phyloP scores from a whole-genome alignment of 805 yeast genomes.

The Spathaspora gorwiae region DNA sequence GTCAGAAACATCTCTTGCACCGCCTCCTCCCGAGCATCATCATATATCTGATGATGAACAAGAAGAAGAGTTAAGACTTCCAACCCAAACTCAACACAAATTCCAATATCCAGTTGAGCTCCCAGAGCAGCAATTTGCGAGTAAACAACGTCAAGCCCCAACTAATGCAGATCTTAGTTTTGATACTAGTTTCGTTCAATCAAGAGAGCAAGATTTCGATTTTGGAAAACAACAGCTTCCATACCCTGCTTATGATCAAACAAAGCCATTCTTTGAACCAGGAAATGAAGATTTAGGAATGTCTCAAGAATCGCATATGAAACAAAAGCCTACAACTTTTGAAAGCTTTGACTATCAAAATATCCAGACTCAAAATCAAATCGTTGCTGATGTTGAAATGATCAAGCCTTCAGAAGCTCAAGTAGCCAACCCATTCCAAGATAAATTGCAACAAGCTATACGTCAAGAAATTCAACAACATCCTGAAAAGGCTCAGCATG shows the following conservation, averaged over 20 bases:
- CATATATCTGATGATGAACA: constrained; percentile 19
- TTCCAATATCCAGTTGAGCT: constrained; percentile 25
- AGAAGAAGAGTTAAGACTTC: constrained; percentile 18
- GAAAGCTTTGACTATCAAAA: constrained; percentile 11
- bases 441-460: constrained; percentile 2
- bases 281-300: not conserved
- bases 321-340: constrained; percentile 4
- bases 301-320: not conserved
- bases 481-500: constrained; percentile 15
- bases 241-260: not conserved
- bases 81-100: constrained; percentile 24
- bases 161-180: constrained; percentile 7
- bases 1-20: not conserved
- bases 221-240: not conserved
- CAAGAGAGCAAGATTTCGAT: constrained; percentile 2
- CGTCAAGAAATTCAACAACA: constrained; percentile 4
- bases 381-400: constrained; percentile 2
- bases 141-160: constrained; percentile 13
- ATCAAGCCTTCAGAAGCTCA: not conserved
- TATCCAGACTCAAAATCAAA: constrained; percentile 12
- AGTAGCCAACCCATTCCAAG: constrained; percentile 5
- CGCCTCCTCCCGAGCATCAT: not conserved
- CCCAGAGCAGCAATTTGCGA: constrained; percentile 16
- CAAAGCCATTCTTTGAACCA: not conserved
- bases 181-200: constrained; percentile 6